These are phyloP conservation scores for Cerrena zonata DNA, from an alignment of 1,284 basidiomycete species.

Conservation along the genomic window DNA sequence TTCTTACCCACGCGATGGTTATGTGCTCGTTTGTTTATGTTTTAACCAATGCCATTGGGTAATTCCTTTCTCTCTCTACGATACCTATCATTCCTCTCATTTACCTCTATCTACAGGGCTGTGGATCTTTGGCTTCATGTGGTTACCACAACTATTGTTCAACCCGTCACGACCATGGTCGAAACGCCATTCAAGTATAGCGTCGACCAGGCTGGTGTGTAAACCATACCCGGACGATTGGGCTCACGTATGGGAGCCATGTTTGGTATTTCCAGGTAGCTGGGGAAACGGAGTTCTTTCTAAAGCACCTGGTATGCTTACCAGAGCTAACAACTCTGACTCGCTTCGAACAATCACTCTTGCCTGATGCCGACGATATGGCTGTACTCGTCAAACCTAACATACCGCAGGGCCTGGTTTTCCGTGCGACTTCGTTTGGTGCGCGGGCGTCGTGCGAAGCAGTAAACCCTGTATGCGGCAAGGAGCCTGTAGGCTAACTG, in stretches of 20 bases:
- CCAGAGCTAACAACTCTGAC: not conserved
- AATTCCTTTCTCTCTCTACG: not conserved
- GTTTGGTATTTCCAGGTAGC: not conserved
- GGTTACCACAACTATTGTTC: not conserved
- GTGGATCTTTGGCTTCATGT: not conserved
- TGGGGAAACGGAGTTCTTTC: not conserved
- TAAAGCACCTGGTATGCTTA: not conserved
- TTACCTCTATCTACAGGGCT: not conserved
- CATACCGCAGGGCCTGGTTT: not conserved
- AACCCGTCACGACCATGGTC: not conserved
- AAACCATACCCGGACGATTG: not conserved
- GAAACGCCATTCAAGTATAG: not conserved
- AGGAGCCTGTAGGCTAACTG: not conserved
- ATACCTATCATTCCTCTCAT: not conserved
- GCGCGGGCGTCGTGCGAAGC: not conserved
- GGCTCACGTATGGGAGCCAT: not conserved
- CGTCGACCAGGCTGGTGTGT: not conserved
- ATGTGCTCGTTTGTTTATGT: not conserved
- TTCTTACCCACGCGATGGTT: not conserved
- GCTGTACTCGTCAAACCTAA: not conserved
- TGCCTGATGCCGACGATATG: not conserved
- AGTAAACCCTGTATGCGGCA: not conserved
- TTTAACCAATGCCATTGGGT: not conserved
- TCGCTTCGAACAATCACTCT: not conserved
- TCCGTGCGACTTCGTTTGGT: not conserved